These are phyloP conservation scores for Plenodomus tracheiphilus DNA, from an alignment of 2,329 filamentous ascomycete species.

Conservation along the genomic window DNA sequence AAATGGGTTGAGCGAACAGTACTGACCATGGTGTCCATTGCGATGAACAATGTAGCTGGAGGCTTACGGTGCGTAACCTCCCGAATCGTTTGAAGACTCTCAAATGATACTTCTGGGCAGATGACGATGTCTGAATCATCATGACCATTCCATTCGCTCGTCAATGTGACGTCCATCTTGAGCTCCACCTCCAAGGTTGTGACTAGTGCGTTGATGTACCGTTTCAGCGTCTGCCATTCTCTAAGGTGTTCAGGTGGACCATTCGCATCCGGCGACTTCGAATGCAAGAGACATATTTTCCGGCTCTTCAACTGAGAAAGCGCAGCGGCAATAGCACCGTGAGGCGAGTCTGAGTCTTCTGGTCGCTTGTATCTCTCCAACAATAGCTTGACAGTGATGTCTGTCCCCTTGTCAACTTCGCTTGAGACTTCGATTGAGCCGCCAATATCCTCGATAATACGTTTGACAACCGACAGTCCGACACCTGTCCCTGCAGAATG, in stretches of 20 bases:
- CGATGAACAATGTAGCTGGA: constrained; percentile 28
- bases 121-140: constrained; percentile 26
- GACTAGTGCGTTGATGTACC: constrained; percentile 16
- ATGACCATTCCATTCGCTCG: constrained; percentile 15
- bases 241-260: neutral
- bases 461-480: constrained; percentile 25
- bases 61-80: constrained; percentile 8
- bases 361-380: constrained; percentile 1
- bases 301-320: constrained; percentile 12
- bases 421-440: constrained; percentile 22
- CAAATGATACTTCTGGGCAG: constrained; percentile 30
- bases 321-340: constrained; percentile 1
- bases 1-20: neutral
- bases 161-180: constrained; percentile 16
- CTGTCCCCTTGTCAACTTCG: constrained; percentile 6
- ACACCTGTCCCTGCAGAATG: constrained; percentile 24
- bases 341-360: neutral
- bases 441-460: constrained; percentile 21
- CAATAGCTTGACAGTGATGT: constrained; percentile 7
- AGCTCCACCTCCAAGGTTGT: constrained; percentile 18
- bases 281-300: constrained; percentile 24
- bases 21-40: constrained; percentile 21
- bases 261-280: neutral
- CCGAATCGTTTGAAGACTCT: constrained; percentile 22
- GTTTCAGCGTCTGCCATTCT: constrained; percentile 4